Base-by-base conservation (phyloP, 1,284 basidiomycete species). In the Fistulinella cinereoalba region DNA sequence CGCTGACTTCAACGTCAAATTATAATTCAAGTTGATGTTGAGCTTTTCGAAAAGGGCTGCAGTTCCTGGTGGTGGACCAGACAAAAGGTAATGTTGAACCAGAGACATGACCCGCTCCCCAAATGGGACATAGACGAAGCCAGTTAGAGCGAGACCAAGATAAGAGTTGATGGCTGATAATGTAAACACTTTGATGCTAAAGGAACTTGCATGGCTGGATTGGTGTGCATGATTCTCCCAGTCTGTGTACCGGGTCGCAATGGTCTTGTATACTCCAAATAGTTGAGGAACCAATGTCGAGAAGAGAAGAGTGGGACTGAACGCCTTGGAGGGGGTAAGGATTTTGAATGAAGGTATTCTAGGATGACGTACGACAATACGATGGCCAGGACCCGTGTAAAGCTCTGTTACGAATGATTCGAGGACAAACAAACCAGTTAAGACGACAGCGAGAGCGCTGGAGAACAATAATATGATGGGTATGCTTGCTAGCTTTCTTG, bases 191-290 rank as follows among this genome's bases (percentile, higher is more conserved):
- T 99, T 99, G 62, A 90, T 74, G 6, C 95, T 96, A 27, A 97
- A 75, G 7, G 88, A 92, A 13, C 83, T 79, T 50, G 83, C 79
- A 62, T 92, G 83, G 2, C 81, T 79, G 2, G 85, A 86, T 55
- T 87, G 77, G 53, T 91, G 90, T 3, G 80, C 75, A 63, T 97
- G 92, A 61, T 95, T 92, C 70, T 99, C 96, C 90, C 91, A 97
- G 41, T 78, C 69, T 1, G 95, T 96, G 44, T 97, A 76, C 8
- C 74, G 69, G 25, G 71, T 71, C 0, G 92, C 90, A 39, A 86
- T 77, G 0, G 70, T 60, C 53, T 87, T 85, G 70, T 97, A 96
- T 2, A 88, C 66, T 1, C 75, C 77, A n/a, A 96, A 79, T 27
- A 98, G 76, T 50, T 83, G 82, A 0, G 97, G 96, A 0, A 99